Percentiles rank a stretch among this genome's conserved stretches.
phyloP scores from a whole-genome alignment of 1,284 basidiomycete species.

The Trichosporon sp. region DNA sequence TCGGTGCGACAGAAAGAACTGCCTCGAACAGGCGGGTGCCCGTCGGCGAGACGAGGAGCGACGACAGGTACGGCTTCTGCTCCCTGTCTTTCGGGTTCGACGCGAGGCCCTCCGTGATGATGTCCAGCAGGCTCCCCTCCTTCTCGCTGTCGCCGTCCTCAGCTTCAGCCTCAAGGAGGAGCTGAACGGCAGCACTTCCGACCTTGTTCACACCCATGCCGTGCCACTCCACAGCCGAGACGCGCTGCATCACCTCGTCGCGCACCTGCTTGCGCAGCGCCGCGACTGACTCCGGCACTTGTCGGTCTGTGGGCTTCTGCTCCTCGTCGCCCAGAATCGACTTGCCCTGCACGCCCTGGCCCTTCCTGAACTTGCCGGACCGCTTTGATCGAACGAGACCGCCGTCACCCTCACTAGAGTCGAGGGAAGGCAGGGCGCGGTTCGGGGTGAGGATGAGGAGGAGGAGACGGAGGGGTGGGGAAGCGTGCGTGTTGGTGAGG shows the following conservation, averaged over 20 bases:
- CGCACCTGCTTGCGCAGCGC: conserved; percentile 51
- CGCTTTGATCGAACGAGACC: conserved; percentile 46
- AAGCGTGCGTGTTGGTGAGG: conserved; percentile 76
- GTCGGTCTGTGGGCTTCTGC: conserved; percentile 36
- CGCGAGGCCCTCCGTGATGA: conserved; percentile 72
- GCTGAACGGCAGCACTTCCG: conserved; percentile 75
- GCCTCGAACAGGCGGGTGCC: conserved; percentile 83
- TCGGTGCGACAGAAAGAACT: conserved; percentile 62
- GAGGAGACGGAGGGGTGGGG: conserved; percentile 76
- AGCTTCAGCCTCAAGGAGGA: conserved; percentile 72
- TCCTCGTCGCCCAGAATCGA: conserved; percentile 43
- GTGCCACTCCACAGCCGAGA: conserved; percentile 70
- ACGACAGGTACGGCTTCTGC: conserved; percentile 54
- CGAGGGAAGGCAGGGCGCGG: conserved; percentile 52
- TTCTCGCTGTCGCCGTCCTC: conserved; percentile 59
- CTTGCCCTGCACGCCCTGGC: conserved; percentile 46
- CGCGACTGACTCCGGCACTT: conserved; percentile 22
- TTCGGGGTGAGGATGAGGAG: conserved; percentile 63
- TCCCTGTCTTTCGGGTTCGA: conserved; percentile 15
- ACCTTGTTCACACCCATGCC: conserved; percentile 75
- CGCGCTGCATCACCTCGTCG: conserved; percentile 54
- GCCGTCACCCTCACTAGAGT: conserved; percentile 28
- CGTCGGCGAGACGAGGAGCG: conserved; percentile 73
- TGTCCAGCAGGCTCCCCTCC: conserved; percentile 72
- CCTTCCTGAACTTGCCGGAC: conserved; percentile 44